Base-by-base conservation (phyloP, 1,139 yeast species). In the Debaryomyces singareniensis region DNA sequence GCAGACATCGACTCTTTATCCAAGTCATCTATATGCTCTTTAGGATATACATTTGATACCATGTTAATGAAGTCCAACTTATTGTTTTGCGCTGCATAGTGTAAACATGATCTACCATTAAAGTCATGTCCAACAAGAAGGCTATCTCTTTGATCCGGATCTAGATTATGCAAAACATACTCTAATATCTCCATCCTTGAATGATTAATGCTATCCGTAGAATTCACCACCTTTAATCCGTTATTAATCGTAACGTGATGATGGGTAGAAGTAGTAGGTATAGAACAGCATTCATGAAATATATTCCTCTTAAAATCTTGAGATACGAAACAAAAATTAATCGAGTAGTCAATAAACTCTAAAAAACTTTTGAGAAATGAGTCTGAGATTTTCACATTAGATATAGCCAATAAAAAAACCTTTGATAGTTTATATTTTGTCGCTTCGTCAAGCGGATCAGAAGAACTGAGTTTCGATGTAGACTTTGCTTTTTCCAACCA, bases 1-100 rank as follows among this genome's bases (percentile, higher is more conserved):
- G 97, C 93, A 0, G 96, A 75, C 72, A 78, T 78, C 1, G 87
- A 78, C 40, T 78, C 84, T 42, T 77, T 78, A 48, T 82, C 91
- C 35, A 77, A 55, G 26, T 61, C 62, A 45, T 78, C 81, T 5
- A 73, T 46, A 33, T 60, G 58, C 2, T 45, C 44, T 25, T 39
- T 47, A 2, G 72, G 71, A 34, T 61, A 66, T 11, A 42, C 37
- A 1, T 66, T 61, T 20, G 61, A 51, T 10, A 79, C 51, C 2
- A 69, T 51, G 24, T 61, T 59, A 18, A 80, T 61, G 20, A 80
- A 53, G 37, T 77, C 85, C 15, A 64, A 49, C 35, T 83, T 57
- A 28, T 82, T 81, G 39, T 71, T 57, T 44, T 80, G 87, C 5
- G 95, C 74, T 2, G 96, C 94, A 51, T 89, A 86, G 53, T 91